A percentile compares a stretch with the other conserved stretches of the same genome.
These are phyloP conservation scores for Zygosaccharomyces bisporus DNA, from an alignment of 805 yeast species.

Conservation along the genomic window DNA sequence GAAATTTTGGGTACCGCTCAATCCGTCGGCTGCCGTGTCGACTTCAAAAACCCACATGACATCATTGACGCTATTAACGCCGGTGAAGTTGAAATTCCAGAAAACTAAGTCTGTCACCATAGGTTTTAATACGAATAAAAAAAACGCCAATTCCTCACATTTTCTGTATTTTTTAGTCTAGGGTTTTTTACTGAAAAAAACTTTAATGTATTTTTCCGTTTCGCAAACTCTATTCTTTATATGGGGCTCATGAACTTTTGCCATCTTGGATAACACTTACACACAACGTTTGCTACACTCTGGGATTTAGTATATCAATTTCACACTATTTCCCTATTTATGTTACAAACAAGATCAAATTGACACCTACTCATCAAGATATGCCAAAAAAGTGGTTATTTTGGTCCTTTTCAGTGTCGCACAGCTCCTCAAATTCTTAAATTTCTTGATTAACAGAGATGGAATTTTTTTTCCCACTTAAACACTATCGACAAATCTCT, in stretches of 20 bases:
- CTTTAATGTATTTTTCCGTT: constrained; percentile 24
- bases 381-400: constrained; percentile 41
- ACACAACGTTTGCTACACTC: constrained; percentile 73
- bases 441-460: no score
- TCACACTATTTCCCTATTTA: constrained; percentile 82
- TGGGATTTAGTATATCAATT: constrained; percentile 61
- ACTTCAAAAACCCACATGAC: constrained; percentile 99
- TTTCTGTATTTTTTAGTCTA: constrained; percentile 32
- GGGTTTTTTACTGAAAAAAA: constrained; percentile 28
- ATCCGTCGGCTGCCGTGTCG: constrained; percentile 99
- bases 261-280: constrained; percentile 4
- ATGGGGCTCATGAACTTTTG: constrained; percentile 1
- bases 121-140: constrained; percentile 24
- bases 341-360: constrained; percentile 74
- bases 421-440: constrained; percentile 9
- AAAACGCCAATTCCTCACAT: constrained; percentile 25
- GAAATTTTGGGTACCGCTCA: constrained; percentile 99
- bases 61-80: constrained; percentile 97
- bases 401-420: constrained; percentile 64
- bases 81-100: constrained; percentile 84
- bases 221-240: constrained; percentile 12
- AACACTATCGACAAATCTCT: no score
- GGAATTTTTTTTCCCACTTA: no score
- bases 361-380: constrained; percentile 74
- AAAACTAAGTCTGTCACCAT: constrained; percentile 32